Conservation (phyloP, 805 yeast species). For the Kodamaea sagamina region DNA sequence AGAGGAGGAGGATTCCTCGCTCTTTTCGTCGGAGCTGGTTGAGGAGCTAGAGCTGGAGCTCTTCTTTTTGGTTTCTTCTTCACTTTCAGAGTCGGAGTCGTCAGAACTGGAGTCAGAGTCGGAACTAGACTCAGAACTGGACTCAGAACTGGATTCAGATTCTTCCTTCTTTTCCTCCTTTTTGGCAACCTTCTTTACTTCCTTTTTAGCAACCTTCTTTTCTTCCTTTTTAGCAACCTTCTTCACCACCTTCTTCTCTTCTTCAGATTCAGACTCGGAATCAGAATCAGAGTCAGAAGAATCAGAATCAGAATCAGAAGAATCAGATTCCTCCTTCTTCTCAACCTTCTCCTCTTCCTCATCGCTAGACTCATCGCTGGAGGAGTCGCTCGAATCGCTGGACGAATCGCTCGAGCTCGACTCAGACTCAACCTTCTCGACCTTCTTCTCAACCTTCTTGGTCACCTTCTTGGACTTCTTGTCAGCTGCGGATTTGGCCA, state of each 20-base stretch:
- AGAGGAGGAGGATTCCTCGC: conserved; percentile 10
- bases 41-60: conserved; percentile 20
- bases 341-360: conserved; percentile 25
- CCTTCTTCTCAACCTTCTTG: conserved; percentile 24
- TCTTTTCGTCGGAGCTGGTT: conserved; percentile 9
- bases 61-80: conserved; percentile 18
- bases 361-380: conserved; percentile 24
- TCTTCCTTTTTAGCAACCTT: conserved; percentile 16
- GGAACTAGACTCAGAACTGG: conserved; percentile 25
- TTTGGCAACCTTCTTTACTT: conserved; percentile 17
- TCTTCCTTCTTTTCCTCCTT: conserved; percentile 18
- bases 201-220: conserved; percentile 17
- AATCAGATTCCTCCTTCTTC: conserved; percentile 17
- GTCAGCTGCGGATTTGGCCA: conserved; percentile 41
- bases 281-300: conserved; percentile 17
- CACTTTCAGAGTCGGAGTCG: conserved; percentile 18
- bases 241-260: conserved; percentile 8
- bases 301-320: background rate
- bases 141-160: conserved; percentile 18
- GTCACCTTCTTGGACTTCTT: conserved; percentile 30
- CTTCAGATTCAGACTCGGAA: conserved; percentile 34
- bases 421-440: conserved; percentile 29
- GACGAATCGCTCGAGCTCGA: conserved; percentile 24
- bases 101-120: conserved; percentile 36
- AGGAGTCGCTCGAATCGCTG: conserved; percentile 21